phyloP scores from a whole-genome alignment of 139 green algal genomes.

The Penium margaritaceum region DNA sequence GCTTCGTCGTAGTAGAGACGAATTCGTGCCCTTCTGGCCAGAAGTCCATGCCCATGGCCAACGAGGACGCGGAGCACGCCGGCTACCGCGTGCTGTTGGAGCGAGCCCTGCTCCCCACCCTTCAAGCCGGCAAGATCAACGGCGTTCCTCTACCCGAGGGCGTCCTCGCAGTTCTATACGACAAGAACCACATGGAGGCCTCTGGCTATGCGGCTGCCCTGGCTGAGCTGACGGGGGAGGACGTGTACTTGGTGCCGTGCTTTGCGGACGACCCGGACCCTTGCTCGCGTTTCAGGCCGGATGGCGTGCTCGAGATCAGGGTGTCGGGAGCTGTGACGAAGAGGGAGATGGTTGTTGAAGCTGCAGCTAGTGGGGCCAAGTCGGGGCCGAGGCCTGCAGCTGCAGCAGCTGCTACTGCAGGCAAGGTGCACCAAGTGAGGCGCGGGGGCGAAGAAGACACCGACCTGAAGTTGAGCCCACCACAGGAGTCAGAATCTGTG shows the following conservation, averaged over 20 bases:
- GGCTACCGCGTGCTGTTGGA: slow-evolving; percentile 38
- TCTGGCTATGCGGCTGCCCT: slow-evolving; percentile 36
- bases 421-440: too few species aligned
- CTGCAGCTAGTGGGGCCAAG: too few species aligned
- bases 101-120: slow-evolving; percentile 12
- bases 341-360: too few species aligned
- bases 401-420: too few species aligned
- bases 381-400: too few species aligned
- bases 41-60: slow-evolving; percentile 40
- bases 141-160: slow-evolving; percentile 20
- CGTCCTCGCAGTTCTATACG: slow-evolving; percentile 33
- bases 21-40: slow-evolving; percentile 42
- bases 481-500: too few species aligned
- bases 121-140: slow-evolving; percentile 26
- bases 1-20: slow-evolving; percentile 40
- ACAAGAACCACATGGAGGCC: slow-evolving; percentile 38
- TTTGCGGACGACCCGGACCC: slow-evolving; percentile 31
- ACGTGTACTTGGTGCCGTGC: slow-evolving; percentile 32
- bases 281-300: slow-evolving; percentile 15
- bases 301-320: slow-evolving; percentile 33
- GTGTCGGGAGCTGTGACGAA: slow-evolving; percentile 15
- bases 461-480: too few species aligned
- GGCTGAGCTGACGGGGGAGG: slow-evolving; percentile 29
- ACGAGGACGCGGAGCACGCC: slow-evolving; percentile 35
- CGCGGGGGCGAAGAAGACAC: too few species aligned